Evolutionary conservation across 306 rosid genomes (phyloP).

Genomic region (Boehmeria nivea): DNA sequence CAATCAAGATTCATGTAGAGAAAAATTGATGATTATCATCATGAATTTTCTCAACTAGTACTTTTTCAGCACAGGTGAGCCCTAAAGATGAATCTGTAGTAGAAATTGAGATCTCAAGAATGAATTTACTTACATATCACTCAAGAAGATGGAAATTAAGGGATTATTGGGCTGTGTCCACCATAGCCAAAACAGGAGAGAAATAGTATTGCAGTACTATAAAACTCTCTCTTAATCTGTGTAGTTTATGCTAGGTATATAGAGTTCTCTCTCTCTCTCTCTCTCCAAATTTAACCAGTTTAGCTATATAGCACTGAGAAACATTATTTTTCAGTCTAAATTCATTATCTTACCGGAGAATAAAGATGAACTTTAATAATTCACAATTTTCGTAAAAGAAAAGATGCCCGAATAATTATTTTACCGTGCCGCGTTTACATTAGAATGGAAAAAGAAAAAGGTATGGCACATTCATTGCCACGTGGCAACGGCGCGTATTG

Average conservation of each 20-base stretch:
- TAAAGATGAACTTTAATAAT: slow-evolving; percentile 20
- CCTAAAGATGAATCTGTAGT: neutral
- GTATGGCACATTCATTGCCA: slow-evolving; percentile 27
- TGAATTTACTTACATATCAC: neutral
- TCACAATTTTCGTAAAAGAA: slow-evolving; percentile 23
- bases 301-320: neutral
- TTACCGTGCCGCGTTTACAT: slow-evolving; percentile 29
- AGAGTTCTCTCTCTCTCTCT: neutral
- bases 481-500: slow-evolving; percentile 13
- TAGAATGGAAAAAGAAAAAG: slow-evolving; percentile 23
- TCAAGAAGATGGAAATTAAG: neutral
- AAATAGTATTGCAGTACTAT: neutral
- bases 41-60: slow-evolving; percentile 1
- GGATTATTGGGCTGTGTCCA: neutral
- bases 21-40: no score
- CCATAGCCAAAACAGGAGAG: neutral
- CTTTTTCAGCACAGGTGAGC: neutral
- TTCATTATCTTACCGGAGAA: slow-evolving; percentile 12
- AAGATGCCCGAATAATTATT: slow-evolving; percentile 32
- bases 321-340: neutral
- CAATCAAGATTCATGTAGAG: no score
- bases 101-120: neutral
- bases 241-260: neutral
- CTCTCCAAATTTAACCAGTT: slow-evolving; percentile 4
- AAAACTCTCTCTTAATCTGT: neutral